Conservation (phyloP, 2,329 filamentous ascomycete species). For the Metarhizium album region DNA sequence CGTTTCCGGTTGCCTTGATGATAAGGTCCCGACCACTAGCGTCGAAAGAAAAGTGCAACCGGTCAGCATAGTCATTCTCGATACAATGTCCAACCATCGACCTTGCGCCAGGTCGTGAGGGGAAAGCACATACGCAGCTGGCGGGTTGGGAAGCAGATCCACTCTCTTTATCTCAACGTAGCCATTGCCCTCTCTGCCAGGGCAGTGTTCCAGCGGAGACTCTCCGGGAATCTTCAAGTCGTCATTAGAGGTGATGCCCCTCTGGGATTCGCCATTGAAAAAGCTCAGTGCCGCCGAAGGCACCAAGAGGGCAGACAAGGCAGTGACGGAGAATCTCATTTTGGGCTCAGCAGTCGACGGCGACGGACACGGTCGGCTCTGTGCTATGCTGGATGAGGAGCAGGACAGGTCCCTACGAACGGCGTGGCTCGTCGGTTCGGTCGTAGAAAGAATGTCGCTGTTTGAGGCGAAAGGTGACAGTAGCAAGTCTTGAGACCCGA, state of each 20-base stretch:
- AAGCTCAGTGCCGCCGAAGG: constrained; percentile 35
- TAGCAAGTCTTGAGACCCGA: neutral
- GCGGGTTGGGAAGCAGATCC: constrained; percentile 77
- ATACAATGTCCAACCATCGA: neutral
- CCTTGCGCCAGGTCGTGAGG: neutral
- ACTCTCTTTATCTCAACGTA: constrained; percentile 69
- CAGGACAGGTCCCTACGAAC: neutral
- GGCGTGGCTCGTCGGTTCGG: neutral
- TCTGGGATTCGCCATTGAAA: constrained; percentile 21
- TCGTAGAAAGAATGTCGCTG: neutral
- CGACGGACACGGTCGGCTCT: neutral
- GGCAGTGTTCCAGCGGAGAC: constrained; percentile 75
- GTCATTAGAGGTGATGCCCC: constrained; percentile 31
- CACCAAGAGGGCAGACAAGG: constrained; percentile 33
- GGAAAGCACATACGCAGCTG: constrained; percentile 54
- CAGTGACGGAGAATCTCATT: constrained; percentile 31
- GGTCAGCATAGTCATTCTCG: constrained; percentile 9
- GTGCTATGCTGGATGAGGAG: neutral
- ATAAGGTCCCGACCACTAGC: constrained; percentile 63
- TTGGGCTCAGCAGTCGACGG: constrained; percentile 3
- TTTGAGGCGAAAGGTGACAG: constrained; percentile 3
- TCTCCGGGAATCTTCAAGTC: constrained; percentile 65
- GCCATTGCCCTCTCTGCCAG: constrained; percentile 53
- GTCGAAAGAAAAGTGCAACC: constrained; percentile 10
- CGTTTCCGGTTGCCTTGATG: constrained; percentile 69